Evolutionary conservation across 768 basidiomycete species (phyloP), one percentile per base, ranked within the genome.

Genomic region (Termitomyces sp.): DNA sequence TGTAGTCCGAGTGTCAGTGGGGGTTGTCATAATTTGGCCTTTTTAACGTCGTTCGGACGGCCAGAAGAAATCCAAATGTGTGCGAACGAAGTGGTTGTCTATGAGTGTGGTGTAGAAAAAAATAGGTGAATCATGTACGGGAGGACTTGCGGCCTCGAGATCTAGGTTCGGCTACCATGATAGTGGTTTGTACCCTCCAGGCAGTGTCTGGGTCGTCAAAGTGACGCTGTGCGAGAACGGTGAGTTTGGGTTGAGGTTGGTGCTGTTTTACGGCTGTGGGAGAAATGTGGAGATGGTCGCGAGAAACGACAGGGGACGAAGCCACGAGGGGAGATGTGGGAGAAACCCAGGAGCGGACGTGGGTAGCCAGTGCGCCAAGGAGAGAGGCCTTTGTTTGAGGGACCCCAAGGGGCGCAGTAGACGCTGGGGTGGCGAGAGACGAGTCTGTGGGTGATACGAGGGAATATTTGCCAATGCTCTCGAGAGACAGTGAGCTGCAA

Each of bases 401-500:
- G 12, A 82, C 70, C 60, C 77, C 63, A 53, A 71, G 52, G 43
- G 69, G 63, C 44, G 67, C 61, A 59, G 71, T 65, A 54, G 75
- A 81, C 53, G 68, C 71, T 16, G 76, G 81, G 22, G 83, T 84
- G 0, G 79, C 72, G 58, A 84, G 68, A 46, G 80, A 78, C 0
- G 82, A 78, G 25, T 80, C 78, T 1, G 79, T 75, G 22, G 73
- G 68, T 39, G 73, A 71, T 18, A 57, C 57, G n/a, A 66, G 58
- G 16, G 74, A 73, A 11, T 65, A 65, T 48, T 70, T 68, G 39
- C 67, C 68, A 2, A 72, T 67, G 54, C 75, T 75, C 47, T 68
- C 64, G 36, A 62, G 64, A 11, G 64, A 60, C 16, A 53, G 56
- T n/a, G 59, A 55, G 45, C 64, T 60, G 11, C 71, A 70, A 1